phyloP scores from a whole-genome alignment of 352 stramenopile species.

The Phytophthora cryptogea region DNA sequence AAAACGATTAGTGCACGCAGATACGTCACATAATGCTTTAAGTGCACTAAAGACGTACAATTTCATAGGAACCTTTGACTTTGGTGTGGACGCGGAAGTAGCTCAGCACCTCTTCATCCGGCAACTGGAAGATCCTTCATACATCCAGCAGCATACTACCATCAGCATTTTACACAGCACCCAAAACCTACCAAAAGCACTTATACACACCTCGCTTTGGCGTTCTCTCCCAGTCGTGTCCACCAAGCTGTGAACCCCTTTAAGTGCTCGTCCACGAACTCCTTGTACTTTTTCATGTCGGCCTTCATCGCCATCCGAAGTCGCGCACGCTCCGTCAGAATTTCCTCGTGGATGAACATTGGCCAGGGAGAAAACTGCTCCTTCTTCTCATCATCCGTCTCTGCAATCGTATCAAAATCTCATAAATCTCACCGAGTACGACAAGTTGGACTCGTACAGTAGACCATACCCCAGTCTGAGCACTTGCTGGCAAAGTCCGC shows the following conservation, averaged over 20 bases:
- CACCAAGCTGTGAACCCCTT: constrained; percentile 69
- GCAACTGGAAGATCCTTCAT: constrained; percentile 83
- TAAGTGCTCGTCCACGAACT: constrained; percentile 70
- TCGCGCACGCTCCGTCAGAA: constrained; percentile 90
- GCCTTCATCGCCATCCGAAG: constrained; percentile 87
- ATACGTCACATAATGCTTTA: not conserved
- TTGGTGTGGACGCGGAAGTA: constrained; percentile 83
- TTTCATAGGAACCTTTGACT: constrained; percentile 91
- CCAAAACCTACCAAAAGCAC: not conserved
- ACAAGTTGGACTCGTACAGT: not conserved
- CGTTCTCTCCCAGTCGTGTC: constrained; percentile 44
- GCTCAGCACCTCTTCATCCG: constrained; percentile 83
- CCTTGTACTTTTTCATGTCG: constrained; percentile 68
- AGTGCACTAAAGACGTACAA: constrained; percentile 47
- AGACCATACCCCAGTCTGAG: constrained; percentile 82
- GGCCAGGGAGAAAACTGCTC: constrained; percentile 88
- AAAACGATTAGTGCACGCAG: not conserved
- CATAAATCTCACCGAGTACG: not conserved
- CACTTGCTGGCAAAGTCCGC: constrained; percentile 86
- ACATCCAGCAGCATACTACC: not conserved
- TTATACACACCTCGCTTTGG: constrained; percentile 46
- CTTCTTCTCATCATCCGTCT: constrained; percentile 92
- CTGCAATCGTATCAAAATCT: constrained; percentile 33
- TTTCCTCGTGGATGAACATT: constrained; percentile 92
- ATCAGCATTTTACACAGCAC: not conserved